Evolutionary conservation across 257 asterid genomes (phyloP).

Genomic region (Anisodus tanguticus): DNA sequence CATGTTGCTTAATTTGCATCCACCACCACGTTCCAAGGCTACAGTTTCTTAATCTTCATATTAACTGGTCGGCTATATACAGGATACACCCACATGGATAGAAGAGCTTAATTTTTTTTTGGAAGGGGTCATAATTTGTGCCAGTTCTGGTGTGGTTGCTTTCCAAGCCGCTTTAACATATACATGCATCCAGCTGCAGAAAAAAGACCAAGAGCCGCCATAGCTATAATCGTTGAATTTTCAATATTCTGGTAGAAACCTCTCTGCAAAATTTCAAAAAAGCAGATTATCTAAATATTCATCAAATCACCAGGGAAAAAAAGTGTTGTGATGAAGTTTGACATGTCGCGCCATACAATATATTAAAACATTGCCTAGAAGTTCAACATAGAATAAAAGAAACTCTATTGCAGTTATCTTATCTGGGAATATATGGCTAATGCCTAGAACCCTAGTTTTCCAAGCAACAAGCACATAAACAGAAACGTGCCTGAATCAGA

Average conservation of each 20-base stretch:
- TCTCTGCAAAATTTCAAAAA: slow-evolving; percentile 57
- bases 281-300: slow-evolving; percentile 11
- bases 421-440: background rate
- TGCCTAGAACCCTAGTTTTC: background rate
- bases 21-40: slow-evolving; percentile 7
- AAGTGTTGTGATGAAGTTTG: background rate
- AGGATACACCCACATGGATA: slow-evolving; percentile 25
- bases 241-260: slow-evolving; percentile 52
- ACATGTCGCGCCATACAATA: too few species aligned
- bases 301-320: background rate
- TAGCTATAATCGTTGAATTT: slow-evolving; percentile 62
- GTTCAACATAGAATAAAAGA: background rate
- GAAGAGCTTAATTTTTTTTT: background rate
- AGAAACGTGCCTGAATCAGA: slow-evolving; percentile 64
- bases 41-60: background rate
- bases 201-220: slow-evolving; percentile 64
- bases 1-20: background rate
- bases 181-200: slow-evolving; percentile 82
- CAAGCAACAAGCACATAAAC: slow-evolving; percentile 11
- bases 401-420: background rate
- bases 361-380: slow-evolving; percentile 1
- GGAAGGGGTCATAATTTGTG: slow-evolving; percentile 51
- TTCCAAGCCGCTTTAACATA: slow-evolving; percentile 67
- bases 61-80: background rate
- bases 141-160: slow-evolving; percentile 70